A percentile compares a stretch with the other conserved stretches of the same genome.
phyloP scores from a whole-genome alignment of 306 rosid species.

The Lotus japonicus region DNA sequence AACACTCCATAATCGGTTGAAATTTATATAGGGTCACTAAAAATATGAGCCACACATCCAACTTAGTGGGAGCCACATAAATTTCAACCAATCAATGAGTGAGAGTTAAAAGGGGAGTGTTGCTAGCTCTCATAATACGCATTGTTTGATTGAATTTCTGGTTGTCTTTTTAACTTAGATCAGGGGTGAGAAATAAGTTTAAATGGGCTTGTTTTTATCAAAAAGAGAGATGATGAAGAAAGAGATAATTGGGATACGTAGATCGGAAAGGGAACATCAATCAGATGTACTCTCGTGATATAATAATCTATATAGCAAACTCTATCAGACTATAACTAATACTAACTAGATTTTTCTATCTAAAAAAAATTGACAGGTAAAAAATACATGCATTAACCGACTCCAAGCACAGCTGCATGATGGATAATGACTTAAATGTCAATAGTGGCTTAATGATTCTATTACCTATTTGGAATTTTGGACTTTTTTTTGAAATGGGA shows the following conservation, averaged over 20 bases:
- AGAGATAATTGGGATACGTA: neutral
- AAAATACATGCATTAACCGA: neutral
- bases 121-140: too few relatives aligned
- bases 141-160: neutral
- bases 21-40: too few relatives aligned
- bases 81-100: too few relatives aligned
- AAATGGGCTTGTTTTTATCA: neutral
- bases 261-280: neutral
- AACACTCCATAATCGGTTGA: too few relatives aligned
- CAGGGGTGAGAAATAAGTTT: too few relatives aligned
- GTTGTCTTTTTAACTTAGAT: neutral
- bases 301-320: neutral
- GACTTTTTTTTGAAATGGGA: too few relatives aligned
- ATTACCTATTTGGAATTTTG: neutral
- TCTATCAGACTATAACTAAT: neutral
- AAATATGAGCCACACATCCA: too few relatives aligned
- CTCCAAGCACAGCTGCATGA: neutral
- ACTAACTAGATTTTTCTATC: neutral
- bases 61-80: too few relatives aligned
- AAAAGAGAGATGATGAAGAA: neutral
- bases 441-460: neutral
- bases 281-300: neutral
- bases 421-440: neutral
- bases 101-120: too few relatives aligned
- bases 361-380: neutral